Base-by-base conservation (phyloP, 78 protist genomes). In the Polysphondylium violaceum region DNA sequence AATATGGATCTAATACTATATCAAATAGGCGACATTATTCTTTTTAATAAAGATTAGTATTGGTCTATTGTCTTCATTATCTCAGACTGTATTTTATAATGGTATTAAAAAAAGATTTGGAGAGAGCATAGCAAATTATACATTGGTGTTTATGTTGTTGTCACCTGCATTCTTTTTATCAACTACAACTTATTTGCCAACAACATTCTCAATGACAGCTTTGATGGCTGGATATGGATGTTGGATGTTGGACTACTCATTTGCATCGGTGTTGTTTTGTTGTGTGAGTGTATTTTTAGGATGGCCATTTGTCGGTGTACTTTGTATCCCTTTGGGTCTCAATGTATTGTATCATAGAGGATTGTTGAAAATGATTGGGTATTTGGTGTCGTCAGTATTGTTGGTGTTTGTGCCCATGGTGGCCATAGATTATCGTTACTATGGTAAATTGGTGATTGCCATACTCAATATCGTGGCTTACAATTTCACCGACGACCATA, bases 251-350 rank as follows among this genome's bases (percentile, higher is more conserved):
- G 41, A 68, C 63, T 44, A 59, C 25, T 43, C 74, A 58, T 27
- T 40, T 27, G 35, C 50, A 25, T 51, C 92, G 36, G 90, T 93
- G 14, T 59, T 71, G 35, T 33, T 36, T 21, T 47, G 92, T 47
- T 94, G 93, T 3, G 43, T 23, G 12, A 69, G 75, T 29, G 89
- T 81, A 19, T 72, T 96, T 11, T 31, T 95, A 17, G 97, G 93
- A 12, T 96, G 97, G 97, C 97, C 97, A 27, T 96, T 96, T 44
- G 74, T 78, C 40, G 77, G 63, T 16, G 90, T 87, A 31, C 19
- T 88, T 4, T 76, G 74, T 12, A 21, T 69, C 9, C 96, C 96
- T n/a, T 43, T 95, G 16, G 96, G 95, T n/a, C 11, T 94, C 8
- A 79, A 77, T 41, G 3, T 63, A 11, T 14, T 92, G 8, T 6